phyloP scores from a whole-genome alignment of 495 filamentous ascomycete genomes.

The Neurospora sp. region DNA sequence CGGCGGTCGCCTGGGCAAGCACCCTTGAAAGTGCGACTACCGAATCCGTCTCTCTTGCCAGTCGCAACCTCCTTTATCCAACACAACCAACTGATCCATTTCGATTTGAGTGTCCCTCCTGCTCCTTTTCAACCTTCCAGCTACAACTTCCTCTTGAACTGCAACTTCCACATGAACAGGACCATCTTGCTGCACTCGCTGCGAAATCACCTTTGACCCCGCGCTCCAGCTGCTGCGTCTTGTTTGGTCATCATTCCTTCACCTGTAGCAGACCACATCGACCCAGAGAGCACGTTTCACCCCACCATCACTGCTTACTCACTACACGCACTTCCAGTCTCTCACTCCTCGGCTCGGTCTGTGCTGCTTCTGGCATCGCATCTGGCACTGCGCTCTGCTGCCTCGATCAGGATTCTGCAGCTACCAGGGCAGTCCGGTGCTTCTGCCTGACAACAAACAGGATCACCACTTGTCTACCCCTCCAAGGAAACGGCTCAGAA shows the following conservation, averaged over 20 bases:
- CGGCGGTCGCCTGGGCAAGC: background rate
- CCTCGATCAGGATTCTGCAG: background rate
- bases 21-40: background rate
- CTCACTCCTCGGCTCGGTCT: background rate
- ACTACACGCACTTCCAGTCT: background rate
- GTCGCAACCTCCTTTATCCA: background rate
- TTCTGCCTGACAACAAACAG: background rate
- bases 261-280: background rate
- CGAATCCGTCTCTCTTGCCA: background rate
- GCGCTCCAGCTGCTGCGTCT: background rate
- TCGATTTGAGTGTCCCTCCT: background rate
- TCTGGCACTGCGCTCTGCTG: background rate
- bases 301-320: background rate
- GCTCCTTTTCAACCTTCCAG: background rate
- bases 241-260: background rate
- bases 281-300: background rate
- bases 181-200: background rate
- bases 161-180: background rate
- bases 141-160: background rate
- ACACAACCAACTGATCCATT: background rate
- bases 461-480: background rate
- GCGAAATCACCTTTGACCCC: background rate
- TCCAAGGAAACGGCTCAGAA: background rate
- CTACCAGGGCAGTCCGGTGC: constrained; percentile 1
- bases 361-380: background rate